A percentile compares a stretch with the other conserved stretches of the same genome.
These are phyloP conservation scores for Inonotus obliquus DNA, from an alignment of 1,284 basidiomycete genomes.

Conservation along the genomic window DNA sequence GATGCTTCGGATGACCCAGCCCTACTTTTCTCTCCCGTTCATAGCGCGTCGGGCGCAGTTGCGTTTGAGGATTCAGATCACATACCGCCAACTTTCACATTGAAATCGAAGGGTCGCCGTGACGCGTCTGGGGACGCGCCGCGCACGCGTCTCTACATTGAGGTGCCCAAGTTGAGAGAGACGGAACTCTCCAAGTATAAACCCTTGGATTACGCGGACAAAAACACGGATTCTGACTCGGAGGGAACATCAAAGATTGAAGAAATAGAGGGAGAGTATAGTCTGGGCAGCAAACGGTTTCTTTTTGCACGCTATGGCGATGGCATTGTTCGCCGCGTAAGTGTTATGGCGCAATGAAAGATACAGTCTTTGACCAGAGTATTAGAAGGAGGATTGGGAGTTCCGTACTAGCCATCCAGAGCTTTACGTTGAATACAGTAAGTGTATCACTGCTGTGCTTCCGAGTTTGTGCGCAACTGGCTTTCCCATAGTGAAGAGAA, in stretches of 20 bases:
- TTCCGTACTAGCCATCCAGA: conserved; percentile 38
- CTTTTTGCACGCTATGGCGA: conserved; percentile 57
- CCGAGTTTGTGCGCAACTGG: conserved; percentile 12
- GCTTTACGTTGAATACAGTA: conserved; percentile 56
- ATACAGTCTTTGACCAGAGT: not conserved
- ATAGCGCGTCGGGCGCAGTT: not conserved
- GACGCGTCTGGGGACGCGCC: not conserved
- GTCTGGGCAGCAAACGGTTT: conserved; percentile 35
- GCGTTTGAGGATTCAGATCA: not conserved
- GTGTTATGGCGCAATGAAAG: conserved; percentile 8
- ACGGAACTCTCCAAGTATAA: conserved; percentile 40
- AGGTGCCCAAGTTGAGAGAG: conserved; percentile 30
- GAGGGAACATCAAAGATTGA: conserved; percentile 31
- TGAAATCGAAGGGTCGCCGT: not conserved
- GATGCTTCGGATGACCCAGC: conserved; percentile 2
- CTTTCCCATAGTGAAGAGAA: conserved; percentile 36
- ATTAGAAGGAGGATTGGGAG: conserved; percentile 29
- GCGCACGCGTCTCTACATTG: conserved; percentile 22
- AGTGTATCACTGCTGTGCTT: conserved; percentile 21
- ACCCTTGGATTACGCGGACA: conserved; percentile 30
- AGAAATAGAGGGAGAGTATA: conserved; percentile 56
- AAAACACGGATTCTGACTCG: conserved; percentile 24
- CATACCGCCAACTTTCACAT: not conserved
- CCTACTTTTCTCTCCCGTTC: conserved; percentile 1
- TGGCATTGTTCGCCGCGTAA: conserved; percentile 59